Percentiles rank a stretch among this genome's conserved stretches.
Conservation (phyloP, 2,329 filamentous ascomycete genomes). For the Botryotinia convoluta region DNA sequence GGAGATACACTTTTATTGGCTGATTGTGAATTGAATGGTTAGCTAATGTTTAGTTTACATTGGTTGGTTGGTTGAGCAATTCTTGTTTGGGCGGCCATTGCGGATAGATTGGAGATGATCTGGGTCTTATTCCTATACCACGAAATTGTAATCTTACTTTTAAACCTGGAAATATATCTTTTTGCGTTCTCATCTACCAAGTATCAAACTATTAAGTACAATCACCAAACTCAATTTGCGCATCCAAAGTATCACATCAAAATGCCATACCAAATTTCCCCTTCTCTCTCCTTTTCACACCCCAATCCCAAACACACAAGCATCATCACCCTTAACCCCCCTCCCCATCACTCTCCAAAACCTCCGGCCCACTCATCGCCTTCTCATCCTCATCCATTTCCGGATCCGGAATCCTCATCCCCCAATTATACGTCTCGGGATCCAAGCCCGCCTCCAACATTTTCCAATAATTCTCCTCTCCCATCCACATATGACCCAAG, state of each 20-base stretch:
- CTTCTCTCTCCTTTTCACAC: no score
- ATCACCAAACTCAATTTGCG: background rate
- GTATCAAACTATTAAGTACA: background rate
- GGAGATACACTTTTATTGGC: conserved; percentile 56
- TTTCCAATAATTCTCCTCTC: conserved; percentile 6
- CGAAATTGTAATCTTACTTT: background rate
- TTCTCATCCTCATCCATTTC: background rate
- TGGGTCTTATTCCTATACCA: background rate
- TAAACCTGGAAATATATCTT: background rate
- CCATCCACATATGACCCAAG: conserved; percentile 15
- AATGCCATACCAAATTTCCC: background rate
- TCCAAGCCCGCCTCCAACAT: conserved; percentile 18
- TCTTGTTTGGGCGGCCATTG: background rate
- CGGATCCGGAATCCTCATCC: conserved; percentile 4
- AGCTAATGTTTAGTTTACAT: background rate
- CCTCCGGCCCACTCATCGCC: background rate
- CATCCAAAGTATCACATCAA: background rate
- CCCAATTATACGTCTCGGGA: background rate
- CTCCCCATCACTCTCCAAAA: background rate
- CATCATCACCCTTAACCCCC: no score
- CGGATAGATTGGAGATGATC: background rate
- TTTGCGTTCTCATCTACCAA: background rate
- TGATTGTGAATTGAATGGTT: background rate
- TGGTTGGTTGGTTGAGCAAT: background rate
- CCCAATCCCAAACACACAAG: background rate